Percentiles rank a stretch among this genome's conserved stretches.
Conservation (phyloP, 164 flowering plant genomes). For the Akebia trifoliata region DNA sequence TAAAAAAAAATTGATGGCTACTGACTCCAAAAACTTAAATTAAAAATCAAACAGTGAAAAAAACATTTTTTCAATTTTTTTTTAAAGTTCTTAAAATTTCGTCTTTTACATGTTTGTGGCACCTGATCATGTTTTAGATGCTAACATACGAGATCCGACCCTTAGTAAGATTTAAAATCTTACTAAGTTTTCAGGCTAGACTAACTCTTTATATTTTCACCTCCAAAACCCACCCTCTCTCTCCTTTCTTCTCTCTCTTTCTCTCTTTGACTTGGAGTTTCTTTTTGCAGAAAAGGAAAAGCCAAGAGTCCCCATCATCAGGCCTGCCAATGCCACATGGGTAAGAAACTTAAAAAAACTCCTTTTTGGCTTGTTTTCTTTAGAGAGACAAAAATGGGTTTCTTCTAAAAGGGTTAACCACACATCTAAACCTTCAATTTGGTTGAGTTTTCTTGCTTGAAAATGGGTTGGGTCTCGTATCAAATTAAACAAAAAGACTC, state of each 20-base stretch:
- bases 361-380: constrained; percentile 9
- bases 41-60: too few relatives aligned
- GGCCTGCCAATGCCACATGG: constrained; percentile 6
- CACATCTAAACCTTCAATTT: constrained; percentile 30
- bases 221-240: constrained; percentile 1
- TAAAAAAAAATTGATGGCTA: too few relatives aligned
- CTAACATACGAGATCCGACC: too few relatives aligned
- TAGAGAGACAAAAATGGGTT: constrained; percentile 2
- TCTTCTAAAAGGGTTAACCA: constrained; percentile 10
- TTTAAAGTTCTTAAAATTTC: too few relatives aligned
- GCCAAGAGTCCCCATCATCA: constrained; percentile 16
- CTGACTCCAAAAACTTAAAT: too few relatives aligned
- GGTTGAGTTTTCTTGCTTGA: constrained; percentile 26
- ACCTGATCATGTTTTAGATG: too few relatives aligned
- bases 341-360: constrained; percentile 10
- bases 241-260: constrained; percentile 14
- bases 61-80: too few relatives aligned
- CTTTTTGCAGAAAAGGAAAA: constrained; percentile 5
- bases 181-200: too few relatives aligned
- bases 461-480: constrained; percentile 33
- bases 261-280: constrained; percentile 18
- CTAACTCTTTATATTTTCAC: too few relatives aligned
- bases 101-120: too few relatives aligned
- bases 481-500: constrained; percentile 20
- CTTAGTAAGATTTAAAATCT: too few relatives aligned